phyloP scores from a whole-genome alignment of 2,329 filamentous ascomycete genomes.

The Pyrenophora teres region DNA sequence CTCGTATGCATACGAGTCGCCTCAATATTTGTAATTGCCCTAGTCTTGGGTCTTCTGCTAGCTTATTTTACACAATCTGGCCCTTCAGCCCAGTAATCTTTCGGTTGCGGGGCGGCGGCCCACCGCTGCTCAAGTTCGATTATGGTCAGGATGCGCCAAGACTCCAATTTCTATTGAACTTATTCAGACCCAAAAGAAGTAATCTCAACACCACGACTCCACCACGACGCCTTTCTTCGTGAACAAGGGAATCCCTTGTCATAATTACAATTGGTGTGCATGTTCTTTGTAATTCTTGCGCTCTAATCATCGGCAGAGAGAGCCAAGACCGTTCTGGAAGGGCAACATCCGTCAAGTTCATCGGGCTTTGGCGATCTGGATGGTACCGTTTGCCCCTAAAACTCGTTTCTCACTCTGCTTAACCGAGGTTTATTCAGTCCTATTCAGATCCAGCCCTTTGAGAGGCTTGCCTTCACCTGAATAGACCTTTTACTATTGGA shows the following conservation, averaged over 20 bases:
- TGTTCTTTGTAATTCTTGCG: slow-evolving; percentile 17
- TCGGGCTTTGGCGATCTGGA: slow-evolving; percentile 5
- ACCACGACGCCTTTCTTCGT: slow-evolving; percentile 13
- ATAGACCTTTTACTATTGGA: slow-evolving; percentile 13
- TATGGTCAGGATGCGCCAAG: slow-evolving; percentile 22
- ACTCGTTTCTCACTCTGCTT: background rate
- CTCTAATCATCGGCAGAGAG: slow-evolving; percentile 6
- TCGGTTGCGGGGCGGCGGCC: background rate
- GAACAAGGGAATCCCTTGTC: slow-evolving; percentile 22
- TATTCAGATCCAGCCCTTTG: slow-evolving; percentile 19
- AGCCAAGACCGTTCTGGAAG: slow-evolving; percentile 11
- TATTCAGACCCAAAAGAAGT: slow-evolving; percentile 39
- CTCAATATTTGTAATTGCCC: background rate
- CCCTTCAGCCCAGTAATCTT: background rate
- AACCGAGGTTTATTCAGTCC: slow-evolving; percentile 7
- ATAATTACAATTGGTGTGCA: slow-evolving; percentile 1
- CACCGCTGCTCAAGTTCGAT: background rate
- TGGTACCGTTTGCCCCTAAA: slow-evolving; percentile 1
- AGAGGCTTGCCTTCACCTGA: slow-evolving; percentile 17
- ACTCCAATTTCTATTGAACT: slow-evolving; percentile 25
- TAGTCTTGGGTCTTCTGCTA: background rate
- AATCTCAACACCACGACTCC: slow-evolving; percentile 18
- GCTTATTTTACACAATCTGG: background rate
- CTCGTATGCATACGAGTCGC: slow-evolving; percentile 1
- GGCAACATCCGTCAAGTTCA: slow-evolving; percentile 1